Base-by-base conservation (phyloP, 2,329 filamentous ascomycete species). In the Neophaeococcomyces mojaviensis region DNA sequence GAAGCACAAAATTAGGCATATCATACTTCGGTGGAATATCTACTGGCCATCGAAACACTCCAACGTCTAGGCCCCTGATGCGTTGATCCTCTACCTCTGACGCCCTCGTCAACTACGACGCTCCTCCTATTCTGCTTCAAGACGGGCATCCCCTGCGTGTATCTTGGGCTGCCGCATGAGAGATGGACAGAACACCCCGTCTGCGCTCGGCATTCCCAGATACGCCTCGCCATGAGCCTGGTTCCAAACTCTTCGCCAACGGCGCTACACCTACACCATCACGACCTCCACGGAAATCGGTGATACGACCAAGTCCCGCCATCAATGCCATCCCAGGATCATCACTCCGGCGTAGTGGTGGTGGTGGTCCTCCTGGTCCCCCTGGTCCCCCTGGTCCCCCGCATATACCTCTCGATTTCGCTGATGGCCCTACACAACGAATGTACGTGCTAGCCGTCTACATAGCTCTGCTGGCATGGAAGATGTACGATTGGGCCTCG, bases 401-500 rank as follows among this genome's bases (percentile, higher is more conserved):
- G 18, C 68, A 94, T 46, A 89, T 98, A 59, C 85, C 92, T 10
- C 72, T 87, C 53, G 77, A 79, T 54, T 70, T 94, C 38, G 75
- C 97, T 64, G 90, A 97, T 70, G 87, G 87, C 37, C 90, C 92
- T 5, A 86, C 86, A 43, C 92, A 98, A 68, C 81, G 92, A 46
- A 78, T 95, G 58, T 96, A 94, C 63, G 83, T 88, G 39, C 77
- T 84, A 52, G 82, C 80, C n/a, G 67, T 94, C 54, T 97, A 94
- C 64, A 64, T 82, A 34, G 72, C 77, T 26, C 68, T 98, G 19
- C 76, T 86, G 66, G 81, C 81, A 50, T 97, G 87, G 83, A 83
- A 88, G 59, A 68, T 92, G 28, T 95, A 88, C 65, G 88, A 98
- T 69, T 44, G 30, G 30, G 18, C 32, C 6, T 26, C 41, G 3